Percentiles rank a stretch among this genome's conserved stretches.
Evolutionary conservation across 352 stramenopile species (phyloP).

Genomic region (Halophytophthora polymorphica): DNA sequence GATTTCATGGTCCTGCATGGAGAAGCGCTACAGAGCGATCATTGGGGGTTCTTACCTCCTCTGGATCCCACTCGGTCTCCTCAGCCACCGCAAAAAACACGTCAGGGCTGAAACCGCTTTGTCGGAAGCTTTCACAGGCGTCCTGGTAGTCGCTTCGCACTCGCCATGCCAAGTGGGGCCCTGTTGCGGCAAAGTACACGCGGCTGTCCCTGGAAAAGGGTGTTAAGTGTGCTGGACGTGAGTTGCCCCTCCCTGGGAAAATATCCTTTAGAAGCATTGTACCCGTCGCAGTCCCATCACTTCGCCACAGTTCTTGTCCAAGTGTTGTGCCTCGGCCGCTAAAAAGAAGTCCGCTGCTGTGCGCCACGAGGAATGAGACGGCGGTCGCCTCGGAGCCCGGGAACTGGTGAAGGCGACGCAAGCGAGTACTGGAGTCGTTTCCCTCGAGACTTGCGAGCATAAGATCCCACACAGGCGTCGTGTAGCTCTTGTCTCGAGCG

Average conservation of each 20-base stretch:
- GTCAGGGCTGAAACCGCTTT: conserved; percentile 44
- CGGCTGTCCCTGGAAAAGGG: conserved; percentile 50
- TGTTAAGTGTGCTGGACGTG: conserved; percentile 34
- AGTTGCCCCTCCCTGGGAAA: conserved; percentile 25
- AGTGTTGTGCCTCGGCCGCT: conserved; percentile 12
- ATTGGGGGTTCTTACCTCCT: conserved; percentile 35
- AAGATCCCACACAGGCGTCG: conserved; percentile 16
- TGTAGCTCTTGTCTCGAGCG: not conserved
- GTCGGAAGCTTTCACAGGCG: conserved; percentile 65
- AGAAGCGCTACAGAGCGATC: too few species aligned
- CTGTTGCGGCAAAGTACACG: conserved; percentile 83
- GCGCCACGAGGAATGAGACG: conserved; percentile 20
- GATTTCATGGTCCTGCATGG: not conserved
- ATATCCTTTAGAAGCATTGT: conserved; percentile 75
- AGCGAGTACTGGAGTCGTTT: conserved; percentile 18
- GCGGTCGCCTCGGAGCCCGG: conserved; percentile 1
- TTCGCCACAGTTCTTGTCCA: conserved; percentile 75
- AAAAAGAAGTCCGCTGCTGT: conserved; percentile 29
- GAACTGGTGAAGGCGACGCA: conserved; percentile 19
- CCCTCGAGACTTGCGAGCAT: conserved; percentile 25
- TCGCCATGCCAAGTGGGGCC: conserved; percentile 65
- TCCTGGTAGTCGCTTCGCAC: conserved; percentile 41
- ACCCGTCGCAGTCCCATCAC: conserved; percentile 57
- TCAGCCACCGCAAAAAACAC: conserved; percentile 76
- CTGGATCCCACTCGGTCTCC: conserved; percentile 54